Percentiles rank a stretch among this genome's conserved stretches.
phyloP scores from a whole-genome alignment of 257 asterid species.

The Striga asiatica region DNA sequence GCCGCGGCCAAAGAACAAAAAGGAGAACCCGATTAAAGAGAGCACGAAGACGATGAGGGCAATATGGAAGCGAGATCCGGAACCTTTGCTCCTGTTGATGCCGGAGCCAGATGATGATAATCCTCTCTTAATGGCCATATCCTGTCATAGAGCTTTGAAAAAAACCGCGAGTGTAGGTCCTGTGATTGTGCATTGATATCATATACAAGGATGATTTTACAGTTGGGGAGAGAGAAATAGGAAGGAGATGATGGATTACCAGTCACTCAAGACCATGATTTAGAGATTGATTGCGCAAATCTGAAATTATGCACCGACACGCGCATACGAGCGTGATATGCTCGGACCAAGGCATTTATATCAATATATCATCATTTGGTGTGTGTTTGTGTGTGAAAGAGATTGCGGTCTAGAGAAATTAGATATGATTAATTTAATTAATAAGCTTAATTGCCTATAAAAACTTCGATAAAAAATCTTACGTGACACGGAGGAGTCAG shows the following conservation, averaged over 20 bases:
- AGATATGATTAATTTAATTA: too few species aligned
- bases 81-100: slow-evolving; percentile 22
- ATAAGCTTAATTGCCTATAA: too few species aligned
- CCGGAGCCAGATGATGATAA: slow-evolving; percentile 23
- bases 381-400: slow-evolving; percentile 10
- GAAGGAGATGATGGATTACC: slow-evolving; percentile 19
- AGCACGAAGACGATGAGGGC: slow-evolving; percentile 16
- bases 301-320: slow-evolving; percentile 6
- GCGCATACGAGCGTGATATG: not conserved
- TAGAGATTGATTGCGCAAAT: not conserved
- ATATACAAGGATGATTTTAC: slow-evolving; percentile 2
- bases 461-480: too few species aligned
- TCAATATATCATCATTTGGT: slow-evolving; percentile 5
- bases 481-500: too few species aligned
- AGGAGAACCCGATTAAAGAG: slow-evolving; percentile 32
- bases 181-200: slow-evolving; percentile 4
- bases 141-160: slow-evolving; percentile 29
- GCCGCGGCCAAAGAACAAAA: slow-evolving; percentile 34
- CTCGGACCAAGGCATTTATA: not conserved
- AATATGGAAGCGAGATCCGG: slow-evolving; percentile 32
- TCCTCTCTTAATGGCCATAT: slow-evolving; percentile 40
- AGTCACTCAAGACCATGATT: slow-evolving; percentile 15
- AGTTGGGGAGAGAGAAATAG: not conserved
- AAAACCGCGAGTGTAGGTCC: slow-evolving; percentile 14
- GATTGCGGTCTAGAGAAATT: not conserved